These are phyloP conservation scores for Gossypium turneri DNA, from an alignment of 345 rosid species.

Conservation along the genomic window DNA sequence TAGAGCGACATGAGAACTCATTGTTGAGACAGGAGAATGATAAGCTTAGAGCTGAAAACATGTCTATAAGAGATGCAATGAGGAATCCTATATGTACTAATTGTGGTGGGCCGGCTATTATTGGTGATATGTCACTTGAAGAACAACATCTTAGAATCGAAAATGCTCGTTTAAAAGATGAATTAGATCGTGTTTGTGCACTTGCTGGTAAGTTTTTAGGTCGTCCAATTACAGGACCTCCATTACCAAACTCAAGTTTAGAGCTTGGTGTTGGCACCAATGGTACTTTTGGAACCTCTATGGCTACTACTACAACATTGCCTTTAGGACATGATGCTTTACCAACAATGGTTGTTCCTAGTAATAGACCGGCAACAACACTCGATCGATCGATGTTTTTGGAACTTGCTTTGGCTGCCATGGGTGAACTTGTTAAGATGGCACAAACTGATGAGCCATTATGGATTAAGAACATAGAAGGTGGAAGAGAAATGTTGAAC, in stretches of 20 bases:
- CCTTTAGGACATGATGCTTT: slow-evolving; percentile 47
- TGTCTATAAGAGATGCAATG: slow-evolving; percentile 86
- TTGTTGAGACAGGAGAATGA: slow-evolving; percentile 83
- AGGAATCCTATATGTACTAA: slow-evolving; percentile 78
- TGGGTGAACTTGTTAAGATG: slow-evolving; percentile 86
- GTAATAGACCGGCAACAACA: slow-evolving; percentile 36
- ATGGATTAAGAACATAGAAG: slow-evolving; percentile 63
- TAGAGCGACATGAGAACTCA: slow-evolving; percentile 87
- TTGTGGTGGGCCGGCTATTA: slow-evolving; percentile 87
- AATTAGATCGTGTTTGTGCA: slow-evolving; percentile 75
- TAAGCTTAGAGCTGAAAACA: slow-evolving; percentile 81
- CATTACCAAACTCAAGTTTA: slow-evolving; percentile 66
- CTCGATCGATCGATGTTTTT: slow-evolving; percentile 65
- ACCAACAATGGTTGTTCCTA: slow-evolving; percentile 23
- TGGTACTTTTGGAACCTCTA: slow-evolving; percentile 14
- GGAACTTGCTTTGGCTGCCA: slow-evolving; percentile 77
- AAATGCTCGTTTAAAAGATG: slow-evolving; percentile 80
- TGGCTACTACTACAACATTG: slow-evolving; percentile 26
- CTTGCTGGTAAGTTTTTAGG: slow-evolving; percentile 94
- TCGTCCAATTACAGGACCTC: slow-evolving; percentile 57
- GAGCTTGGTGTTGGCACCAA: slow-evolving; percentile 84
- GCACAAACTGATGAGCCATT: slow-evolving; percentile 73
- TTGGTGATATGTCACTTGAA: slow-evolving; percentile 75
- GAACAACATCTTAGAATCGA: slow-evolving; percentile 88
- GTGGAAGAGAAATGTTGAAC: slow-evolving; percentile 57